Conservation (phyloP, 2,329 filamentous ascomycete species). For the Microsporum audouinii region DNA sequence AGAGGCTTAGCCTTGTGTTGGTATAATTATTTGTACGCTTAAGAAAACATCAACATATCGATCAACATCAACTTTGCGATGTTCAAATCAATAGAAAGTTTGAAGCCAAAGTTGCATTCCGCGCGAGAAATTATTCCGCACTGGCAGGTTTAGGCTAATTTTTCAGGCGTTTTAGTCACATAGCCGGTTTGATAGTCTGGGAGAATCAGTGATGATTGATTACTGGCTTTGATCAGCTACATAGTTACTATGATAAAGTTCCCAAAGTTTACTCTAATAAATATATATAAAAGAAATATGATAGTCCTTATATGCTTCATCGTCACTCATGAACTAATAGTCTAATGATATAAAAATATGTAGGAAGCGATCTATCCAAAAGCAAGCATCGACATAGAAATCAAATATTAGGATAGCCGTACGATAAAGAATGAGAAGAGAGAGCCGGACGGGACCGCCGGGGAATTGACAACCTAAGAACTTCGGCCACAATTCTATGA, state of each 20-base stretch:
- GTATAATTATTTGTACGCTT: too few relatives aligned
- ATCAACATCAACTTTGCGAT: neutral
- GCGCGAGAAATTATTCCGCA: neutral
- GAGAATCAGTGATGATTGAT: too few relatives aligned
- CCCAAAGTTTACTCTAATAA: neutral
- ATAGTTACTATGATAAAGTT: neutral
- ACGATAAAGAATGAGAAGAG: neutral
- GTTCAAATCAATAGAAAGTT: neutral
- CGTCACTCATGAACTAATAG: constrained; percentile 1
- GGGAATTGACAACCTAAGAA: neutral
- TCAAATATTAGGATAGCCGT: neutral
- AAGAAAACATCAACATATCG: too few relatives aligned
- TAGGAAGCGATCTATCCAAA: neutral
- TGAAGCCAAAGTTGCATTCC: neutral
- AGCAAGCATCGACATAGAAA: neutral
- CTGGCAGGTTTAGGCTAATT: neutral
- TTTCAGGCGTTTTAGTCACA: neutral
- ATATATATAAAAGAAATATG: neutral
- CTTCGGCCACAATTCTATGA: neutral
- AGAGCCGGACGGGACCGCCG: neutral
- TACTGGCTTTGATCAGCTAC: neutral
- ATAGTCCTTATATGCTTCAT: constrained; percentile 3
- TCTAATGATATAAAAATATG: neutral
- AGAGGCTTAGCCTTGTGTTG: too few relatives aligned
- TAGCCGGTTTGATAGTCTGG: too few relatives aligned